phyloP scores from a whole-genome alignment of 1,284 basidiomycete genomes.

The Moesziomyces sp. region DNA sequence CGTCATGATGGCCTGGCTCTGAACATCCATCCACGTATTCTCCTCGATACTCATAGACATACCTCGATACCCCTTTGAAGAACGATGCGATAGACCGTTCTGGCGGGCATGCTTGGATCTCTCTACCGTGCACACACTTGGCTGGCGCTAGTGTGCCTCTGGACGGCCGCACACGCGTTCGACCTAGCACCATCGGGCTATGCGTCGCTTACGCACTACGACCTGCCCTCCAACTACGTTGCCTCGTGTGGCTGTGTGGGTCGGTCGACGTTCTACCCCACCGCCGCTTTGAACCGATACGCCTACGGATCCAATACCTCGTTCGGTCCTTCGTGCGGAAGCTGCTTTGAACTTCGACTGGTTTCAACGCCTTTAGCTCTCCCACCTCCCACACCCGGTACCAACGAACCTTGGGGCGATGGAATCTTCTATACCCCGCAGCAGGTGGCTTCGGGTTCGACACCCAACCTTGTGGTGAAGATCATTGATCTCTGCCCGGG shows the following conservation, averaged over 20 bases:
- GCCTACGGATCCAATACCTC: conserved; percentile 51
- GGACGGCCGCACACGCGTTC: conserved; percentile 6
- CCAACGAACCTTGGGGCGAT: conserved; percentile 38
- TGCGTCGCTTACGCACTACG: conserved; percentile 60
- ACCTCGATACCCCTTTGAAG: no score
- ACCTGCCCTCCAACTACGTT: conserved; percentile 47
- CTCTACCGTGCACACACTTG: no score
- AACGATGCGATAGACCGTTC: no score
- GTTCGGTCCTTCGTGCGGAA: conserved; percentile 54
- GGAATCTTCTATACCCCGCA: conserved; percentile 35
- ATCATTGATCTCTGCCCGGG: conserved; percentile 55
- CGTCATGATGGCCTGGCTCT: no score
- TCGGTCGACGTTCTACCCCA: conserved; percentile 47
- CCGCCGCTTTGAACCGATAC: conserved; percentile 50
- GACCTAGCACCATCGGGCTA: conserved; percentile 34
- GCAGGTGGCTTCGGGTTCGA: conserved; percentile 24
- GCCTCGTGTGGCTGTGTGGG: conserved; percentile 61
- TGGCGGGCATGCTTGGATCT: no score
- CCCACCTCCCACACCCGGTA: conserved; percentile 24
- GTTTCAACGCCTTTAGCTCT: conserved; percentile 47
- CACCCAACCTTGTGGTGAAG: conserved; percentile 56
- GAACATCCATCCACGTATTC: no score
- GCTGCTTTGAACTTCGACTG: conserved; percentile 47
- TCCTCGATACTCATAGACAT: no score
- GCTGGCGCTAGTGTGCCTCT: conserved; percentile 2